Conservation (phyloP, 1,139 yeast species). For the Candida sanyaensis region DNA sequence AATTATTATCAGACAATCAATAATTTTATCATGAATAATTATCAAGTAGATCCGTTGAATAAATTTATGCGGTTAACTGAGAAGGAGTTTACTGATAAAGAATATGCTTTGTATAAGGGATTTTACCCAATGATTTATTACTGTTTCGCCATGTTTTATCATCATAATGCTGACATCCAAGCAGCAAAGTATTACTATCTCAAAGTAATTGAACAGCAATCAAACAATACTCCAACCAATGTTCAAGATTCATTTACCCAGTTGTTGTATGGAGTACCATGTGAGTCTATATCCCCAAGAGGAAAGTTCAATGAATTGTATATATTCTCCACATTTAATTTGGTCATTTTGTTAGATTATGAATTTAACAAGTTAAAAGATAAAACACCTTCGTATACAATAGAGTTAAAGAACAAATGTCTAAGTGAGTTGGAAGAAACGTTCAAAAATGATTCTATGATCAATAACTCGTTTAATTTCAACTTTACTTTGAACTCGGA, state of each 20-base stretch:
- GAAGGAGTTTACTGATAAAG: slow-evolving; percentile 32
- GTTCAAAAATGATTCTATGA: slow-evolving; percentile 14
- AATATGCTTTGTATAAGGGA: slow-evolving; percentile 28
- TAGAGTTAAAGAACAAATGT: slow-evolving; percentile 17
- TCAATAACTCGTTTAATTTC: slow-evolving; percentile 20
- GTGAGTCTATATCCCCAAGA: slow-evolving; percentile 17
- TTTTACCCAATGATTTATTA: slow-evolving; percentile 37
- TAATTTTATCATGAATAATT: slow-evolving; percentile 31
- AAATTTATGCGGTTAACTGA: slow-evolving; percentile 34
- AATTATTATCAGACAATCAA: slow-evolving; percentile 36
- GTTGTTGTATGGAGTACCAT: slow-evolving; percentile 23
- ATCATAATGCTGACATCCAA: slow-evolving; percentile 33
- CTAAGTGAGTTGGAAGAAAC: slow-evolving; percentile 21
- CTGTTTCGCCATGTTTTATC: slow-evolving; percentile 39
- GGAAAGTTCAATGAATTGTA: slow-evolving; percentile 26
- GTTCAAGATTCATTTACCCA: slow-evolving; percentile 14
- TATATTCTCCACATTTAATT: slow-evolving; percentile 27
- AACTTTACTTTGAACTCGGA: slow-evolving; percentile 22
- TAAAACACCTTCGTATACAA: slow-evolving; percentile 1
- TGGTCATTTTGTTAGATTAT: slow-evolving; percentile 25
- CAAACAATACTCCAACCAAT: background rate
- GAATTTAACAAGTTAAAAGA: slow-evolving; percentile 15
- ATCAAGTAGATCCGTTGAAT: slow-evolving; percentile 24
- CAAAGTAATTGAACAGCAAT: slow-evolving; percentile 25
- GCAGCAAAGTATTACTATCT: slow-evolving; percentile 40